These are phyloP conservation scores for Sparassis latifolia DNA, from an alignment of 1,284 basidiomycete species.

Conservation along the genomic window DNA sequence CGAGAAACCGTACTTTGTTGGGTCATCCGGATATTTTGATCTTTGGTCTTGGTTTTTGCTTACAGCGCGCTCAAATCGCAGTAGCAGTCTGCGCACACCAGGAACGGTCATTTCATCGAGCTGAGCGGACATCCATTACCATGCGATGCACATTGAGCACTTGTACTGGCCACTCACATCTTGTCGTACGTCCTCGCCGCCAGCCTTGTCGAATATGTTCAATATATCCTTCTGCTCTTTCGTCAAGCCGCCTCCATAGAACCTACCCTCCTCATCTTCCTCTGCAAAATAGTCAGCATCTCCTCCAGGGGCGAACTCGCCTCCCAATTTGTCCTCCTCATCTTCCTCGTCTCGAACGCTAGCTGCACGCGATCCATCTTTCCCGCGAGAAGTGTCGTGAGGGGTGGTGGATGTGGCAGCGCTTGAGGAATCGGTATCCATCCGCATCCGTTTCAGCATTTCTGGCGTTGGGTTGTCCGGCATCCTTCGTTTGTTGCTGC, in stretches of 20 bases:
- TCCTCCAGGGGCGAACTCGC: conserved; percentile 69
- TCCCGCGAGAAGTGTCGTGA: conserved; percentile 13
- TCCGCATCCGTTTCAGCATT: conserved; percentile 71
- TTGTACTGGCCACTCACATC: conserved; percentile 44
- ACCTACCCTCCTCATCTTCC: conserved; percentile 89
- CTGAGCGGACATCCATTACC: conserved; percentile 27
- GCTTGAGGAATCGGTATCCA: conserved; percentile 31
- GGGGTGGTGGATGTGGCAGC: conserved; percentile 2
- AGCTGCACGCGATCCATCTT: conserved; percentile 35
- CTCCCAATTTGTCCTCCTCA: conserved; percentile 37
- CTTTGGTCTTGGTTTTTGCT: conserved; percentile 94
- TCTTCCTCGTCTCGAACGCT: conserved; percentile 54
- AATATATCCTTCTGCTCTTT: conserved; percentile 85
- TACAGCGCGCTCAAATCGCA: conserved; percentile 82
- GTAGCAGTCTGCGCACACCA: conserved; percentile 67
- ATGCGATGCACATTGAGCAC: no score
- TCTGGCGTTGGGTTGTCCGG: conserved; percentile 79
- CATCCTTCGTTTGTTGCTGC: conserved; percentile 71
- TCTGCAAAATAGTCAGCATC: conserved; percentile 87
- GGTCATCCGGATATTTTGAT: conserved; percentile 86
- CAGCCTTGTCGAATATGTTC: conserved; percentile 81
- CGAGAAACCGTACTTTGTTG: conserved; percentile 59
- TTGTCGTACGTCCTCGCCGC: conserved; percentile 54
- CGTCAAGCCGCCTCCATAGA: conserved; percentile 90
- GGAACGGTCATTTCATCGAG: conserved; percentile 62